These are phyloP conservation scores for Suillus luteus DNA, from an alignment of 768 basidiomycete species.

Conservation along the genomic window DNA sequence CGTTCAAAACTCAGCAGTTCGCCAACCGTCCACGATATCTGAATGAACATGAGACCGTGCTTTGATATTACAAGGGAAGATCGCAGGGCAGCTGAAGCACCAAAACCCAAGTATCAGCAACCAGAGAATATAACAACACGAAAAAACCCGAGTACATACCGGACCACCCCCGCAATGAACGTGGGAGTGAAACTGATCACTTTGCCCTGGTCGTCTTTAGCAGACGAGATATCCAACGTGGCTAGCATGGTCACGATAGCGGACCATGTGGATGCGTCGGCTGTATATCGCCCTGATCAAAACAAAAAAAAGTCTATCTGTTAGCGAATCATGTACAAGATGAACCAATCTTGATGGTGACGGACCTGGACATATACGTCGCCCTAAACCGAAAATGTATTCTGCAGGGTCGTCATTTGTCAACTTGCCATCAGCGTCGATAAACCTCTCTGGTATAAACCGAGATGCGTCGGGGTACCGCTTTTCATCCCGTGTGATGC, in stretches of 20 bases:
- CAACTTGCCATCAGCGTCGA: conserved; percentile 14
- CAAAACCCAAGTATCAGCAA: not conserved
- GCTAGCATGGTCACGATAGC: conserved; percentile 22
- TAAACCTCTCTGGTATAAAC: conserved; percentile 20
- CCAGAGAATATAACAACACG: not conserved
- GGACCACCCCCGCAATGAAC: conserved; percentile 1
- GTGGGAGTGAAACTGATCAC: conserved; percentile 6
- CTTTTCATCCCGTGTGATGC: conserved; percentile 17
- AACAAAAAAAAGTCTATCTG: not conserved
- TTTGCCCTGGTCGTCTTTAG: conserved; percentile 10
- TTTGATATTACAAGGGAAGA: conserved; percentile 6
- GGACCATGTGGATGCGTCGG: conserved; percentile 23
- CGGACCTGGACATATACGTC: conserved; percentile 12
- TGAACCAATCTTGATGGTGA: not conserved
- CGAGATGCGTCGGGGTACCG: conserved; percentile 15
- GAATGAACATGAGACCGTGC: not conserved
- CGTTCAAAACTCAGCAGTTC: not conserved
- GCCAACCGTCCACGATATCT: not conserved
- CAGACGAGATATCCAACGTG: conserved; percentile 3
- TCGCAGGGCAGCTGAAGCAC: not conserved
- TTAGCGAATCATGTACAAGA: not conserved
- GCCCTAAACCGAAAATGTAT: conserved; percentile 14
- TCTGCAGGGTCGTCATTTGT: conserved; percentile 14
- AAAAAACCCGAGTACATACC: not conserved
- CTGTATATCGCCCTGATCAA: conserved; percentile 24